Conservation (phyloP, 257 asterid genomes). For the Penstemon davidsonii region DNA sequence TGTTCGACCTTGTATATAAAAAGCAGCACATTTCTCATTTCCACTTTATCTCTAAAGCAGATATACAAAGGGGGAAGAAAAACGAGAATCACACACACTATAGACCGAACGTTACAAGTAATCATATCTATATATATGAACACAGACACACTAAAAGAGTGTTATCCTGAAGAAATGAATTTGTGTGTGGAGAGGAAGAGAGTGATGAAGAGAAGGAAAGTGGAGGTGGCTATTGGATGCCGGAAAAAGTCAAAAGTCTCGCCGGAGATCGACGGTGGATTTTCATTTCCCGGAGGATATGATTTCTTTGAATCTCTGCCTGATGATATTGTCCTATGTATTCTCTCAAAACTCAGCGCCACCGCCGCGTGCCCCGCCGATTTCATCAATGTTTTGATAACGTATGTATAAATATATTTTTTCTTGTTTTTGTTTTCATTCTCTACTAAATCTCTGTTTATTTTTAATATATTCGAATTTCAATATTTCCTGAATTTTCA, state of each 20-base stretch:
- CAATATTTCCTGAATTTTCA: neutral
- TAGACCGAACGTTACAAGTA: neutral
- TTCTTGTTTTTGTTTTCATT: neutral
- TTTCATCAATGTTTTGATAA: slow-evolving; percentile 61
- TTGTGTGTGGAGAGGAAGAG: slow-evolving; percentile 28
- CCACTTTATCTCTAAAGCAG: too few species aligned
- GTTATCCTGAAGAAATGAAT: slow-evolving; percentile 49
- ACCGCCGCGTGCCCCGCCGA: slow-evolving; percentile 66
- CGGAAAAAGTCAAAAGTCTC: slow-evolving; percentile 37
- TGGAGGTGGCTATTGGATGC: slow-evolving; percentile 32
- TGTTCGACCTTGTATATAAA: slow-evolving; percentile 13
- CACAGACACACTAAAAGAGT: slow-evolving; percentile 3
- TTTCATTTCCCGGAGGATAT: slow-evolving; percentile 17
- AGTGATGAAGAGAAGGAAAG: slow-evolving; percentile 34
- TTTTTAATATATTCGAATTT: neutral
- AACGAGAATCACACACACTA: slow-evolving; percentile 28
- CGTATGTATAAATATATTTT: slow-evolving; percentile 44
- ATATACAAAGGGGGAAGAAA: neutral
- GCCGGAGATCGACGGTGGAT: slow-evolving; percentile 20
- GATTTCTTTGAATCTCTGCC: slow-evolving; percentile 74
- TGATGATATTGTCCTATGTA: slow-evolving; percentile 69
- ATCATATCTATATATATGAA: neutral
- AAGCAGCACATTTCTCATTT: too few species aligned
- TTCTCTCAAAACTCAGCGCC: slow-evolving; percentile 72
- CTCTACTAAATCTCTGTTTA: neutral